These are phyloP conservation scores for Prunella vulgaris DNA, from an alignment of 257 asterid genomes.

Conservation along the genomic window DNA sequence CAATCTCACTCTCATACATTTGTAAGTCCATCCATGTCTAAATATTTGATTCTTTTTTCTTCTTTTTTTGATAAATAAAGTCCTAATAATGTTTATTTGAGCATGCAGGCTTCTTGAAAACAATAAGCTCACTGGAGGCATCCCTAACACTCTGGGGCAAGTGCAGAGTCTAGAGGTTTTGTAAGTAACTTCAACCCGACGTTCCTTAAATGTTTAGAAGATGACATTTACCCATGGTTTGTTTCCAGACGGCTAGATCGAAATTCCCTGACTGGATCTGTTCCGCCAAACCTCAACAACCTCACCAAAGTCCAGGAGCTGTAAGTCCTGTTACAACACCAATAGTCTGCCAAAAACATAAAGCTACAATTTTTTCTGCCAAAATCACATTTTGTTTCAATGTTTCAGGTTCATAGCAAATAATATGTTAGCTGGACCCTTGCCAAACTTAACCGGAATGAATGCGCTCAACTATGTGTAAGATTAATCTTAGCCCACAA, in stretches of 20 bases:
- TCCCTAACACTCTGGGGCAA: constrained; percentile 67
- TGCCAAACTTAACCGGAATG: constrained; percentile 72
- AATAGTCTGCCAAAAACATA: no score
- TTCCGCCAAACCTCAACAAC: constrained; percentile 56
- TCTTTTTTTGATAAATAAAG: no score
- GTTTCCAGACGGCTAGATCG: constrained; percentile 66
- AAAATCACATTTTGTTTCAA: no score
- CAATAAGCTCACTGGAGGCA: constrained; percentile 56
- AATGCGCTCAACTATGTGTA: constrained; percentile 56
- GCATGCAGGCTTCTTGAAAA: constrained; percentile 81
- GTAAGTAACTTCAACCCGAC: constrained; percentile 60
- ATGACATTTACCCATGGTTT: constrained; percentile 7
- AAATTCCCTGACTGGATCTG: constrained; percentile 53
- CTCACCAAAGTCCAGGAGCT: constrained; percentile 61
- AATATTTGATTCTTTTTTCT: no score
- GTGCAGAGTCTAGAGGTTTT: constrained; percentile 60
- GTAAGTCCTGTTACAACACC: constrained; percentile 38
- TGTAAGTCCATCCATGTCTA: constrained; percentile 53
- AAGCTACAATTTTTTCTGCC: no score
- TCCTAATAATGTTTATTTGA: constrained; percentile 10
- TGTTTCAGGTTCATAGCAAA: constrained; percentile 56
- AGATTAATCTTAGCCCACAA: no score
- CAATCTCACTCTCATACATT: constrained; percentile 53
- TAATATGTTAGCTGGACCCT: constrained; percentile 52
- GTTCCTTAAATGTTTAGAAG: no score